These are phyloP conservation scores for Tulasnella sp. DNA, from an alignment of 768 basidiomycete genomes.

Conservation along the genomic window DNA sequence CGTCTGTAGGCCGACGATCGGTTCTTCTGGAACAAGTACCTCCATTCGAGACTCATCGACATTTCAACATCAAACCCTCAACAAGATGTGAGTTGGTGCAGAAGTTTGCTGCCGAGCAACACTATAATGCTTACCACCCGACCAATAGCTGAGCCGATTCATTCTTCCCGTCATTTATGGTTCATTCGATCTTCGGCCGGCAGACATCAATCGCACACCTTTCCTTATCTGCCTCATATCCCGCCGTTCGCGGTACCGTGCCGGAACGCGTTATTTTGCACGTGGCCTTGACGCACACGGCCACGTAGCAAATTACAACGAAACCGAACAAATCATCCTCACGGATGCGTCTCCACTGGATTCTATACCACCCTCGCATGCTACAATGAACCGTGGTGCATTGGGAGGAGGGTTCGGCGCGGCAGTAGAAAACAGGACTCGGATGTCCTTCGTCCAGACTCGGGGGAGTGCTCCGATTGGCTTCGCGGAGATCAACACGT, in stretches of 20 bases:
- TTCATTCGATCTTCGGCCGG: slow-evolving; percentile 80
- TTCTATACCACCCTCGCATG: slow-evolving; percentile 32
- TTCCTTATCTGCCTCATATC: slow-evolving; percentile 86
- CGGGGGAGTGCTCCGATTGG: slow-evolving; percentile 91
- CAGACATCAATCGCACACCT: slow-evolving; percentile 70
- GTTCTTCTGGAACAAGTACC: slow-evolving; percentile 95
- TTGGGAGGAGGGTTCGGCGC: slow-evolving; percentile 24
- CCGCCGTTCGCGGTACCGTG: slow-evolving; percentile 87
- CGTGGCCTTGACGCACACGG: slow-evolving; percentile 87
- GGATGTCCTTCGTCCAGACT: slow-evolving; percentile 84
- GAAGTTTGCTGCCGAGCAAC: not conserved
- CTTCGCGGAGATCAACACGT: slow-evolving; percentile 94
- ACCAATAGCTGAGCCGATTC: slow-evolving; percentile 68
- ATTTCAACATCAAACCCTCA: slow-evolving; percentile 48
- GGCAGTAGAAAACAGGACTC: slow-evolving; percentile 37
- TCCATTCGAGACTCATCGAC: slow-evolving; percentile 63
- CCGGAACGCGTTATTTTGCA: slow-evolving; percentile 95
- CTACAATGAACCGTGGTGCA: slow-evolving; percentile 14
- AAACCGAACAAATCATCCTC: slow-evolving; percentile 91
- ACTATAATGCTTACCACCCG: not conserved
- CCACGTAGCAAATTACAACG: slow-evolving; percentile 95
- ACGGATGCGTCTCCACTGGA: slow-evolving; percentile 41
- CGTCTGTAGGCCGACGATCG: slow-evolving; percentile 75
- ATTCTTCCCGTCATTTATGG: slow-evolving; percentile 94
- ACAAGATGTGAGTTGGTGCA: slow-evolving; percentile 56